Evolutionary conservation across 108 stramenopile genomes (phyloP), one percentile per base, ranked within the genome.

Genomic region (Thalassiosira profunda): DNA sequence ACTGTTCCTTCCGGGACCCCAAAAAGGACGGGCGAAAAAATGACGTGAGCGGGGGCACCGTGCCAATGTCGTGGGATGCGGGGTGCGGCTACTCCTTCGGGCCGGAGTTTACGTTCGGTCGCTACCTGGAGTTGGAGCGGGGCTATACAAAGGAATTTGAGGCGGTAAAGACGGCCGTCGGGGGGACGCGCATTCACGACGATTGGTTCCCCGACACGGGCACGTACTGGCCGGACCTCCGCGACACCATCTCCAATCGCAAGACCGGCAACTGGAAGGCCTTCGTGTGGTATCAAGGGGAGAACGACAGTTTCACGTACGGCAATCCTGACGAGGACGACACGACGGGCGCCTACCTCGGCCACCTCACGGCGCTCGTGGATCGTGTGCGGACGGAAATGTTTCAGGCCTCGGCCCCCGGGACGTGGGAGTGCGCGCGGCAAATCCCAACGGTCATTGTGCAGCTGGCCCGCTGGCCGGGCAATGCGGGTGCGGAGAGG

Each of bases 211-310:
- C 62, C 0, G 24, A 46, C 36, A 26, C 47, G 33, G 62, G 62
- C 6, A 2, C 8, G 12, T 44, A 48, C 49, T 63, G 62, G 62
- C 4, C 34, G 18, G 12, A 17, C 15, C 44, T 63, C 11, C 3
- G 20, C 12, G 2, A 11, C 1, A 26, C 33, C 6, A 48, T 63
- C 14, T 3, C 17, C 12, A 44, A 28, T 17, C 18, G 15, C 3
- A 1, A 18, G 0, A 34, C 6, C 24, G 62, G 46, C 18, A 45
- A 29, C 24, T 63, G 62, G 62, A 49, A 34, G 40, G 46, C 33
- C 1, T 63, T 63, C 24, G 23, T 63, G 17, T 63, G 46, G 62
- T 33, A 47, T 63, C 46, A 48, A 44, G 46, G 18, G 36, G 31
- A 20, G 45, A 1, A 34, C 4, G 2, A 26, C 25, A 5, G 12